Evolutionary conservation across 2,329 filamentous ascomycete species (phyloP).

Genomic region (Colletotrichum euphorbiae): DNA sequence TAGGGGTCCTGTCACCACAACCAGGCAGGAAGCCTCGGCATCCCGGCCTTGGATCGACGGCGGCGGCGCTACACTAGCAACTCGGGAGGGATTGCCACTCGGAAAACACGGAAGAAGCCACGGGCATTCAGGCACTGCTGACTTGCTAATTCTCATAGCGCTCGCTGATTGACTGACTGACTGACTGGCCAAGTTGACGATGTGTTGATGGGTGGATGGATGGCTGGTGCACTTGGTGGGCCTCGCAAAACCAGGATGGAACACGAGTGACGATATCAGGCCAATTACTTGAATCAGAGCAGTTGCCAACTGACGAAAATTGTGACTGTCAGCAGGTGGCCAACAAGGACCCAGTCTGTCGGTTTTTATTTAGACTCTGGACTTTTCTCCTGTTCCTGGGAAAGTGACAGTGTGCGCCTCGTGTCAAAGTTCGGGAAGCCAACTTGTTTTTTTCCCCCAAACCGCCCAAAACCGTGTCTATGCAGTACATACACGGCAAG

Average conservation of each 20-base stretch:
- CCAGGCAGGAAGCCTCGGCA: constrained; percentile 22
- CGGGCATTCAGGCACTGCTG: background rate
- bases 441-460: background rate
- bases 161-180: background rate
- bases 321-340: background rate
- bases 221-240: constrained; percentile 31
- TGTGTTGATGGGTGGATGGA: constrained; percentile 10
- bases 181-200: background rate
- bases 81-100: background rate
- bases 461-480: background rate
- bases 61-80: background rate
- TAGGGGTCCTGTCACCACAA: constrained; percentile 32
- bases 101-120: constrained; percentile 4
- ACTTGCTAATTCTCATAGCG: background rate
- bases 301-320: background rate
- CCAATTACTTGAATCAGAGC: background rate
- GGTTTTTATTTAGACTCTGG: background rate
- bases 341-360: background rate
- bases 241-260: constrained; percentile 30
- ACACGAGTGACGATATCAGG: constrained; percentile 34
- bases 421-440: constrained; percentile 1
- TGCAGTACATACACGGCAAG: too few species aligned
- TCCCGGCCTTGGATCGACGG: constrained; percentile 15
- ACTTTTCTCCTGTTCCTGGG: too few species aligned
- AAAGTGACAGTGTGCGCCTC: too few species aligned